Evolutionary conservation across 257 asterid species (phyloP).

Genomic region (Perilla frutescens): DNA sequence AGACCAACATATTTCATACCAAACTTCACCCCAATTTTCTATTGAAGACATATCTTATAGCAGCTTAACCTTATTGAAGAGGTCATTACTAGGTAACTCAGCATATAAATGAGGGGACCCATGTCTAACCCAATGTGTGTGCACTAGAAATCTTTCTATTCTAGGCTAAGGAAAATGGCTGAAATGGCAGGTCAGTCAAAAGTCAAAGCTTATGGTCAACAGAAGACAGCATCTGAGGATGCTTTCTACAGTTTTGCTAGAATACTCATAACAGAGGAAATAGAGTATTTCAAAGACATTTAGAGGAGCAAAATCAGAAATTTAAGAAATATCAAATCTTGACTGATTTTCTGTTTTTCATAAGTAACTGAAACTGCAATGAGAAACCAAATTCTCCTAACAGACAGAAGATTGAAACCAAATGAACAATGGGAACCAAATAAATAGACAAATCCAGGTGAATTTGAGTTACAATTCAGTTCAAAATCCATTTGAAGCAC

Average conservation of each 20-base stretch:
- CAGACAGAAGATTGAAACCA: neutral
- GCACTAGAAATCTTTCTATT: neutral
- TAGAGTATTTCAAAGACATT: neutral
- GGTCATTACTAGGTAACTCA: constrained; percentile 12
- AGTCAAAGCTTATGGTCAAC: neutral
- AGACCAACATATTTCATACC: neutral
- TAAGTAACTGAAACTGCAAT: constrained; percentile 6
- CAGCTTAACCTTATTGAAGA: constrained; percentile 11
- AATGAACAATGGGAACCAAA: constrained; percentile 2
- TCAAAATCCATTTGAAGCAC: constrained; percentile 3
- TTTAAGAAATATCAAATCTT: neutral
- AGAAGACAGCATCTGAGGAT: neutral
- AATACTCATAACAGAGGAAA: neutral
- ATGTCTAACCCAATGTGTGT: neutral
- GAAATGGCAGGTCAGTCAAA: neutral
- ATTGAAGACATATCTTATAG: neutral
- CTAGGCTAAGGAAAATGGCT: neutral
- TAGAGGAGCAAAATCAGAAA: neutral
- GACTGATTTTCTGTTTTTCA: neutral
- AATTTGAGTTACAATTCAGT: constrained; percentile 23
- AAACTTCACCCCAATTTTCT: neutral
- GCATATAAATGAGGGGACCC: neutral
- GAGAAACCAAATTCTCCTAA: constrained; percentile 12
- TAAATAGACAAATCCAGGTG: constrained; percentile 9
- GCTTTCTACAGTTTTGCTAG: constrained; percentile 12